phyloP scores from a whole-genome alignment of 2,329 filamentous ascomycete genomes.

The Erysiphe pisi region DNA sequence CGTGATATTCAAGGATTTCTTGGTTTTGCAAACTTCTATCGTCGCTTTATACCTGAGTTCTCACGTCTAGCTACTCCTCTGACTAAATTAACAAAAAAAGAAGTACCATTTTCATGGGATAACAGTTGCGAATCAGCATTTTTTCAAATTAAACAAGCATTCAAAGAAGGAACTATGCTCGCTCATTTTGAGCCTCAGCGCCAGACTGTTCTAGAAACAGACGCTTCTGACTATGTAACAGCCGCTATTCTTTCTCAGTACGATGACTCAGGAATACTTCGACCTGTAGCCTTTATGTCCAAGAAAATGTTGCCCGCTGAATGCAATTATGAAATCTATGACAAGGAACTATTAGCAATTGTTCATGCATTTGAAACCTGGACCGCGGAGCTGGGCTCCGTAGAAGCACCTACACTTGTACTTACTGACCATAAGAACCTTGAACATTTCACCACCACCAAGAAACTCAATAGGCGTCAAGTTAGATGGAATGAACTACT shows the following conservation, averaged over 20 bases:
- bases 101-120: background rate
- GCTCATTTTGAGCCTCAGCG: background rate
- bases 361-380: background rate
- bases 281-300: conserved; percentile 21
- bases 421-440: conserved; percentile 6
- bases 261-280: background rate
- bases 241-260: background rate
- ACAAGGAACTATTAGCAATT: conserved; percentile 17
- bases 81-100: background rate
- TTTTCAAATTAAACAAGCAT: background rate
- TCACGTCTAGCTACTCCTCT: background rate
- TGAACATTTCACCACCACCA: conserved; percentile 1
- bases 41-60: background rate
- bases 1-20: background rate
- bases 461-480: conserved; percentile 19
- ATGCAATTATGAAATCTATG: conserved; percentile 20
- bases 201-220: background rate
- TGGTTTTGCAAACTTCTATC: conserved; percentile 17
- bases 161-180: background rate
- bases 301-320: conserved; percentile 17
- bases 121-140: background rate
- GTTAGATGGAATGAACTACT: background rate
- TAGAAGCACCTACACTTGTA: background rate
- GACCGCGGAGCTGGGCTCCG: background rate
- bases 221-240: background rate